These are phyloP conservation scores for Knoxdaviesia proteae DNA, from an alignment of 2,329 filamentous ascomycete genomes.

Conservation along the genomic window DNA sequence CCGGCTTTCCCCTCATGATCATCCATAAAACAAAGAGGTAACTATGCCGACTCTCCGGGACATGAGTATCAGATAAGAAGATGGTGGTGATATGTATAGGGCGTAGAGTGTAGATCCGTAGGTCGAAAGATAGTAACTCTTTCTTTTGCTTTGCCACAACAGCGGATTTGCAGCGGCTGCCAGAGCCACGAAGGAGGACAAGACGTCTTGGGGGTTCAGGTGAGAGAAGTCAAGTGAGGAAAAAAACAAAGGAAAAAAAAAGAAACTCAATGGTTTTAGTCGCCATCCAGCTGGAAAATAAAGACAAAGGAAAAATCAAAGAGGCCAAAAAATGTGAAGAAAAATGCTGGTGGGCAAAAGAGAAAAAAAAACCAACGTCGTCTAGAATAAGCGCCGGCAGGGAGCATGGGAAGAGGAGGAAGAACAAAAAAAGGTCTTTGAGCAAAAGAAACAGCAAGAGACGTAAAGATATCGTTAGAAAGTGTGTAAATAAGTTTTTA, in stretches of 20 bases:
- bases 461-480: too few species aligned
- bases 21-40: too few species aligned
- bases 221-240: not conserved
- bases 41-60: too few species aligned
- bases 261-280: not conserved
- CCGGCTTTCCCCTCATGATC: too few species aligned
- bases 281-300: not conserved
- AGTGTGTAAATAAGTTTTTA: too few species aligned
- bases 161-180: too few species aligned
- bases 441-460: too few species aligned
- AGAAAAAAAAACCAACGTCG: not conserved
- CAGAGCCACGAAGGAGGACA: not conserved
- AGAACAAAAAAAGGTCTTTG: too few species aligned
- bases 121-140: too few species aligned
- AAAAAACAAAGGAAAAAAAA: constrained; percentile 1
- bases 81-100: not conserved
- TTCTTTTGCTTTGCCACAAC: too few species aligned
- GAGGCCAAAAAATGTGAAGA: not conserved
- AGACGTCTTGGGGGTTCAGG: not conserved
- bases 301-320: not conserved
- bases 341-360: not conserved
- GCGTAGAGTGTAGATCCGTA: not conserved
- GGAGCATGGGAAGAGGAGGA: too few species aligned
- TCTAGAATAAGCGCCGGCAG: too few species aligned
- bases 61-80: not conserved